These are phyloP conservation scores for Coemansia sp. DNA, from an alignment of 192 early-diverging fungal genomes.

Conservation along the genomic window DNA sequence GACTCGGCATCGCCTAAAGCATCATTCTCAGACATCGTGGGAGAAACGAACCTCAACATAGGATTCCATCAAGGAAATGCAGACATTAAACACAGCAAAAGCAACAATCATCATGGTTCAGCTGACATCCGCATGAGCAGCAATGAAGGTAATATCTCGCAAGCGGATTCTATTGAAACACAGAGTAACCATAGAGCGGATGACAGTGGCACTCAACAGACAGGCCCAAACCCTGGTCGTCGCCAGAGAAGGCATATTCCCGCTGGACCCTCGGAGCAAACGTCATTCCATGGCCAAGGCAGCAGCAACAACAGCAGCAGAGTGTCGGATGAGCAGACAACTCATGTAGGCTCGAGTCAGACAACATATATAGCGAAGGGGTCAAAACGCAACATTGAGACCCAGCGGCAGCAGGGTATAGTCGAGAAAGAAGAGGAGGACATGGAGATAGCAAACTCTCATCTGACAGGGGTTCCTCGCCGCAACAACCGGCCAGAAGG, in stretches of 20 bases:
- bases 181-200: not conserved
- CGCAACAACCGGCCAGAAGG: constrained; percentile 37
- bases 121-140: not conserved
- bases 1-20: not conserved
- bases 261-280: not conserved
- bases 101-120: not conserved
- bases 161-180: not conserved
- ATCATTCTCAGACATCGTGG: not conserved
- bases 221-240: not conserved
- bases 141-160: not conserved
- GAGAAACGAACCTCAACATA: not conserved
- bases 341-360: not conserved
- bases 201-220: not conserved
- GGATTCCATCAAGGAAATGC: not conserved
- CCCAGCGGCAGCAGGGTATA: constrained; percentile 53
- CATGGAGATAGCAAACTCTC: constrained; percentile 35
- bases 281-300: not conserved
- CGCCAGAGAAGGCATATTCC: not conserved
- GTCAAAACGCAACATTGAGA: constrained; percentile 53
- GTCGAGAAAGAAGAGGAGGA: constrained; percentile 48
- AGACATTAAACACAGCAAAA: not conserved
- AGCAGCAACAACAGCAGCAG: constrained; percentile 11
- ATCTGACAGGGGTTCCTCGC: constrained; percentile 44
- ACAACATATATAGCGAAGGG: constrained; percentile 21
- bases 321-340: constrained; percentile 2